These are phyloP conservation scores for Suillus discolor DNA, from an alignment of 768 basidiomycete species.

Conservation along the genomic window DNA sequence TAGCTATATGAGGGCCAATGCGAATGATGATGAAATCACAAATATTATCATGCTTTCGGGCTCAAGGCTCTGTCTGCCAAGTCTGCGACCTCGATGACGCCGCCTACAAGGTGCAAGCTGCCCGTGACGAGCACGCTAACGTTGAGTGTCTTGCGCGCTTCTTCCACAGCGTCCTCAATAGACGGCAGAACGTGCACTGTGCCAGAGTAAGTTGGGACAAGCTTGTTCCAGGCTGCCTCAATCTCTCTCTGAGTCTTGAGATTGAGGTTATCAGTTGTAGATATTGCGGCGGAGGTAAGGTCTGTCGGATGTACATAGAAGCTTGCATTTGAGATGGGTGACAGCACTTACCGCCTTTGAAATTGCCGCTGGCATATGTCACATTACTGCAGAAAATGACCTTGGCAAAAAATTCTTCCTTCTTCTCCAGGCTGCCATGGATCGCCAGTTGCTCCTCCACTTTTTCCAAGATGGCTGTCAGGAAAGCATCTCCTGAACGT, in stretches of 20 bases:
- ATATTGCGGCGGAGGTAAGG: slow-evolving; percentile 68
- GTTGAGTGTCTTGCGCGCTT: slow-evolving; percentile 32
- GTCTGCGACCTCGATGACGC: slow-evolving; percentile 88
- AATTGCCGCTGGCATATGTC: slow-evolving; percentile 87
- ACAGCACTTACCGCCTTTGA: slow-evolving; percentile 76
- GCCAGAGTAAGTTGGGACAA: slow-evolving; percentile 62
- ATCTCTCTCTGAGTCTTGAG: slow-evolving; percentile 80
- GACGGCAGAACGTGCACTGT: slow-evolving; percentile 81
- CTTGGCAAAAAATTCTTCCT: slow-evolving; percentile 67
- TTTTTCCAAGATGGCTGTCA: slow-evolving; percentile 58
- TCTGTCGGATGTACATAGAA: slow-evolving; percentile 48
- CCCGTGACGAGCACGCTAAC: slow-evolving; percentile 84
- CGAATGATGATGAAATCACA: slow-evolving; percentile 1
- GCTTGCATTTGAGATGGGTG: not conserved
- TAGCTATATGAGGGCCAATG: not conserved
- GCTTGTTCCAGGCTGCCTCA: slow-evolving; percentile 67
- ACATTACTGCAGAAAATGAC: slow-evolving; percentile 97
- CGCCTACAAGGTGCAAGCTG: slow-evolving; percentile 92
- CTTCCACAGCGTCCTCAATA: slow-evolving; percentile 82
- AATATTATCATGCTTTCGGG: not conserved
- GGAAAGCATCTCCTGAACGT: slow-evolving; percentile 75
- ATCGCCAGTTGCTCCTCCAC: slow-evolving; percentile 49
- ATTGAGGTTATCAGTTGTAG: slow-evolving; percentile 60
- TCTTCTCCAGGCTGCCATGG: slow-evolving; percentile 39
- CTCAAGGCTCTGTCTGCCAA: slow-evolving; percentile 37